These are phyloP conservation scores for Micromonas pusilla DNA, from an alignment of 139 green algal genomes.

Conservation along the genomic window DNA sequence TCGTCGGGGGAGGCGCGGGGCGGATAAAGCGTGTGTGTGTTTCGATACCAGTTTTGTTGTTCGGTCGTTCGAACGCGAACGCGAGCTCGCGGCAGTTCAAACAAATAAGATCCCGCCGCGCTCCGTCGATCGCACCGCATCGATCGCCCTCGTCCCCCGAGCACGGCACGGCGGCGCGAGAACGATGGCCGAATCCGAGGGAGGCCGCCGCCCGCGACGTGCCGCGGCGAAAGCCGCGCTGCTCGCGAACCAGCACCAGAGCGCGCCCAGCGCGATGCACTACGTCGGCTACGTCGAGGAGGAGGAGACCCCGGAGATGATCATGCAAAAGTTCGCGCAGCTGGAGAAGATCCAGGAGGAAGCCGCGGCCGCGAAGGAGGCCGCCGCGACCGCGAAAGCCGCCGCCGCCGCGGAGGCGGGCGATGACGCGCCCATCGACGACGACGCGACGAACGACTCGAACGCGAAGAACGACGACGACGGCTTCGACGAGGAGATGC, in stretches of 20 bases:
- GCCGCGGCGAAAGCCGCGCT: background rate
- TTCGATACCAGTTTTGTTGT: background rate
- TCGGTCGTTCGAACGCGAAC: too few species aligned
- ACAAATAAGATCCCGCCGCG: too few species aligned
- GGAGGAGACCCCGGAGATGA: slow-evolving; percentile 89
- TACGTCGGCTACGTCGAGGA: slow-evolving; percentile 94
- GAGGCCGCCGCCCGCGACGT: too few species aligned
- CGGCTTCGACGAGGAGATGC: slow-evolving; percentile 15
- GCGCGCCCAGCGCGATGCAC: slow-evolving; percentile 37
- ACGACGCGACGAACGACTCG: slow-evolving; percentile 21
- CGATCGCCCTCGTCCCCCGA: too few species aligned
- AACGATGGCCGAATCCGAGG: background rate
- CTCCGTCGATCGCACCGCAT: too few species aligned
- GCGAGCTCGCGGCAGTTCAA: too few species aligned
- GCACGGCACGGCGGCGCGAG: too few species aligned
- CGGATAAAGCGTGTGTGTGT: background rate
- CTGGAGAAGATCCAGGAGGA: slow-evolving; percentile 61
- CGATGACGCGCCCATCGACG: background rate
- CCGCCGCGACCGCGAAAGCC: slow-evolving; percentile 5
- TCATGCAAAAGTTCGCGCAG: slow-evolving; percentile 89
- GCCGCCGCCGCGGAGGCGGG: background rate
- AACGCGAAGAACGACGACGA: slow-evolving; percentile 30
- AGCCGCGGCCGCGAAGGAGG: slow-evolving; percentile 14
- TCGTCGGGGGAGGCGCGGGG: background rate
- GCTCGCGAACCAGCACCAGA: background rate